These are phyloP conservation scores for Trametes sanguinea DNA, from an alignment of 768 basidiomycete genomes.

Conservation along the genomic window DNA sequence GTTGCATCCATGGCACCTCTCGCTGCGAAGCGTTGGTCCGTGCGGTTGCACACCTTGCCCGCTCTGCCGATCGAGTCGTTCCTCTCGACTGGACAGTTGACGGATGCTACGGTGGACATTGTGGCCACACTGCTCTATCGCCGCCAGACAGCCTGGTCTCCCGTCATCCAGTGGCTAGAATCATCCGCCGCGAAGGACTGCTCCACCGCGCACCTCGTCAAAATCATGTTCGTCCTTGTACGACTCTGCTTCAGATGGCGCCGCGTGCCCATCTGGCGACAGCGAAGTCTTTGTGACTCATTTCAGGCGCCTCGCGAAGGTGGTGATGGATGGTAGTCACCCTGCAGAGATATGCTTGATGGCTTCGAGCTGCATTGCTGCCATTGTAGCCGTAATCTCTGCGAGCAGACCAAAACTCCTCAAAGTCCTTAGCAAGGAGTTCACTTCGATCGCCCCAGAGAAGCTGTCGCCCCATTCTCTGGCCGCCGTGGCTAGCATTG, in stretches of 20 bases:
- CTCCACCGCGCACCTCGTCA: conserved; percentile 20
- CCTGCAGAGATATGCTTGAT: not conserved
- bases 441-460: not conserved
- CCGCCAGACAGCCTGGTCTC: not conserved
- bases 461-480: conserved; percentile 5
- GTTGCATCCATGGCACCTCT: not conserved
- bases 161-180: conserved; percentile 26
- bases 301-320: conserved; percentile 22
- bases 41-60: conserved; percentile 3
- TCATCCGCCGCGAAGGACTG: conserved; percentile 14
- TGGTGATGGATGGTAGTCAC: conserved; percentile 12
- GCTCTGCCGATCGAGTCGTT: not conserved
- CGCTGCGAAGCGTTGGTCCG: conserved; percentile 17
- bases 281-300: conserved; percentile 16
- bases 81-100: conserved; percentile 9
- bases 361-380: conserved; percentile 1
- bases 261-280: not conserved
- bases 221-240: conserved; percentile 24
- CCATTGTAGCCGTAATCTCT: not conserved
- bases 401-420: conserved; percentile 10
- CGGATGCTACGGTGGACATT: conserved; percentile 24
- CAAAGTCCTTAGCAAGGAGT: conserved; percentile 1
- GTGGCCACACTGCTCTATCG: conserved; percentile 25
- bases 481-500: not conserved
- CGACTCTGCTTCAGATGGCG: conserved; percentile 2